Conservation (phyloP, 371 early-diverging fungal species). For the Parasitella parasitica region DNA sequence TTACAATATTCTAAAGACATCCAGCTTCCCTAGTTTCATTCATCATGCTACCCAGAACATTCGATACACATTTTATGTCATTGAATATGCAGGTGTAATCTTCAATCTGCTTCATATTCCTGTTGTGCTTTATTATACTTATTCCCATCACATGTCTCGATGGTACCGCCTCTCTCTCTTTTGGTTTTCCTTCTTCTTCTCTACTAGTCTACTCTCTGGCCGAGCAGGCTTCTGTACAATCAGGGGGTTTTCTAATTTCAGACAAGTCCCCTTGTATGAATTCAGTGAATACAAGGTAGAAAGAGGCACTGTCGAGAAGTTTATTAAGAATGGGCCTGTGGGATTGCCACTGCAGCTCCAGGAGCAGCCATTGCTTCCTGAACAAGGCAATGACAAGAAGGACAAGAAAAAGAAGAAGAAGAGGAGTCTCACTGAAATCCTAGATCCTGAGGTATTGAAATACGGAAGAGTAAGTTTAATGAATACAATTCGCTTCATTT, state of each 20-base stretch:
- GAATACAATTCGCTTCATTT: background rate
- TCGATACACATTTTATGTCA: slow-evolving; percentile 15
- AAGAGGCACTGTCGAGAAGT: background rate
- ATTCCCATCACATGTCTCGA: slow-evolving; percentile 9
- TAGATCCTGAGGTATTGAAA: background rate
- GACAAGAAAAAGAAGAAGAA: background rate
- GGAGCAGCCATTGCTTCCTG: background rate
- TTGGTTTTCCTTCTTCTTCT: slow-evolving; percentile 1
- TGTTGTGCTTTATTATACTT: slow-evolving; percentile 11
- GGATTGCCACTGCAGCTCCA: background rate
- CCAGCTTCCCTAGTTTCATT: slow-evolving; percentile 18
- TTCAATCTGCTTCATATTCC: slow-evolving; percentile 20
- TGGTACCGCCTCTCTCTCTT: slow-evolving; percentile 13
- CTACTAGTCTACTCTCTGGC: background rate
- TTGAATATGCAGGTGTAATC: slow-evolving; percentile 6
- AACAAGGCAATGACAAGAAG: background rate
- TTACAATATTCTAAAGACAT: slow-evolving; percentile 12
- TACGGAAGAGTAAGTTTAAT: background rate
- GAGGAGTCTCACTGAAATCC: background rate
- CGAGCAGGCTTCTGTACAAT: slow-evolving; percentile 8
- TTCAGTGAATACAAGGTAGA: background rate
- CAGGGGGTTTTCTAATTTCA: background rate
- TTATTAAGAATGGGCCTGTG: background rate
- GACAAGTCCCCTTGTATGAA: background rate
- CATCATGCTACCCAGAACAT: slow-evolving; percentile 23